Conservation (phyloP, 192 early-diverging fungal genomes). For the Cladochytrium replicatum region DNA sequence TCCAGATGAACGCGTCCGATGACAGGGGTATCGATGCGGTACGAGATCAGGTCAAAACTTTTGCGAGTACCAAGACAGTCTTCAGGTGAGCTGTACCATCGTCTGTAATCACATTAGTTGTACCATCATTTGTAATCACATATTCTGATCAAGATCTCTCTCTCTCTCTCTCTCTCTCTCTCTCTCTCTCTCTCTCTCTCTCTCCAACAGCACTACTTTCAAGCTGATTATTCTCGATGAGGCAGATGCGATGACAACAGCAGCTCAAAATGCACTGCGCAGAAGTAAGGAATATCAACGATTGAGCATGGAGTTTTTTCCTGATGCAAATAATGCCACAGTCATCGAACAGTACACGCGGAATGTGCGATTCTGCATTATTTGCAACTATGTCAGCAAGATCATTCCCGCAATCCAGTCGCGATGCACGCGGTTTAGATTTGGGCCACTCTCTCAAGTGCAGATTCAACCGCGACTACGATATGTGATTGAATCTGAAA, state of each 20-base stretch:
- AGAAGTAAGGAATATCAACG: conserved; percentile 50
- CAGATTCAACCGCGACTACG: conserved; percentile 71
- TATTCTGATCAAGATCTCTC: too few species aligned
- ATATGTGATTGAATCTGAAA: conserved; percentile 22
- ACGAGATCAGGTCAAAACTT: conserved; percentile 95
- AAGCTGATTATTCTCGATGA: conserved; percentile 97
- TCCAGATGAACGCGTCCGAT: conserved; percentile 90
- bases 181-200: too few species aligned
- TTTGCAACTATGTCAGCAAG: conserved; percentile 97
- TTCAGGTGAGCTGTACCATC: conserved; percentile 57
- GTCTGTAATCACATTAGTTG: too few species aligned
- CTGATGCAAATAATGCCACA: too few species aligned
- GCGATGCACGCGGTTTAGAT: conserved; percentile 95
- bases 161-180: too few species aligned
- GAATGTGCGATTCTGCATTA: conserved; percentile 97
- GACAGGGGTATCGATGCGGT: conserved; percentile 98
- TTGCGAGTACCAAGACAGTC: conserved; percentile 91
- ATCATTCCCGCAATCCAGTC: conserved; percentile 97
- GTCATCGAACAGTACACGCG: conserved; percentile 98
- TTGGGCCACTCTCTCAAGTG: conserved; percentile 70
- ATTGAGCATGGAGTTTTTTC: not conserved
- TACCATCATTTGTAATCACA: too few species aligned
- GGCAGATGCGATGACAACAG: conserved; percentile 90
- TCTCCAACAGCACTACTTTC: conserved; percentile 69
- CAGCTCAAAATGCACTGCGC: conserved; percentile 85